A percentile compares a stretch with the other conserved stretches of the same genome.
phyloP scores from a whole-genome alignment of 352 stramenopile species.

The Phytophthora aleatoria region DNA sequence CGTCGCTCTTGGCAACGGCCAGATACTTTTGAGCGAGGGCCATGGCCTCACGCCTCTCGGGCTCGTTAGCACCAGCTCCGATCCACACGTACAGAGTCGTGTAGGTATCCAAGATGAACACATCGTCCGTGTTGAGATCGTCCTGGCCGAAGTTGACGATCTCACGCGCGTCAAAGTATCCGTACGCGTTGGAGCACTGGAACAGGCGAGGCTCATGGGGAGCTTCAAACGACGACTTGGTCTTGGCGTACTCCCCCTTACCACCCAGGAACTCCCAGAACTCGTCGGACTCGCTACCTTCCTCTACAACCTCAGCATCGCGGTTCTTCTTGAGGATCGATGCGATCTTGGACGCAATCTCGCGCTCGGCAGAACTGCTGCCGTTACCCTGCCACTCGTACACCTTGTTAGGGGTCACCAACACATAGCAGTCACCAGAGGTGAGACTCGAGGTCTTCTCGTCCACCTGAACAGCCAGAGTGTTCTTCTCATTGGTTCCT shows the following conservation, averaged over 20 bases:
- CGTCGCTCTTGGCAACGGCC: conserved; percentile 73
- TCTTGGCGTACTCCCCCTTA: conserved; percentile 74
- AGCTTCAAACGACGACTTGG: conserved; percentile 67
- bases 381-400: conserved; percentile 82
- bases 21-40: conserved; percentile 80
- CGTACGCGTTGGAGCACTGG: conserved; percentile 90
- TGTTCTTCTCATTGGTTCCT: conserved; percentile 87
- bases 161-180: conserved; percentile 87
- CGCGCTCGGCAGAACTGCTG: conserved; percentile 68
- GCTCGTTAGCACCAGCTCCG: conserved; percentile 72
- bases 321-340: conserved; percentile 64
- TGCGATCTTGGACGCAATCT: conserved; percentile 65
- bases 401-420: conserved; percentile 73
- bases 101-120: conserved; percentile 92
- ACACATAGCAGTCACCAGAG: conserved; percentile 87
- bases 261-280: conserved; percentile 89
- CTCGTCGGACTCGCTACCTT: conserved; percentile 72
- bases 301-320: conserved; percentile 48
- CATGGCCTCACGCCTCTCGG: conserved; percentile 71
- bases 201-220: conserved; percentile 87
- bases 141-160: conserved; percentile 90
- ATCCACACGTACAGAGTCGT: conserved; percentile 93
- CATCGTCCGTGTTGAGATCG: conserved; percentile 91
- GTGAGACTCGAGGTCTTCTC: conserved; percentile 84
- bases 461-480: conserved; percentile 82